Base-by-base conservation (phyloP, 139 green algal genomes). In the Micractinium conductrix region DNA sequence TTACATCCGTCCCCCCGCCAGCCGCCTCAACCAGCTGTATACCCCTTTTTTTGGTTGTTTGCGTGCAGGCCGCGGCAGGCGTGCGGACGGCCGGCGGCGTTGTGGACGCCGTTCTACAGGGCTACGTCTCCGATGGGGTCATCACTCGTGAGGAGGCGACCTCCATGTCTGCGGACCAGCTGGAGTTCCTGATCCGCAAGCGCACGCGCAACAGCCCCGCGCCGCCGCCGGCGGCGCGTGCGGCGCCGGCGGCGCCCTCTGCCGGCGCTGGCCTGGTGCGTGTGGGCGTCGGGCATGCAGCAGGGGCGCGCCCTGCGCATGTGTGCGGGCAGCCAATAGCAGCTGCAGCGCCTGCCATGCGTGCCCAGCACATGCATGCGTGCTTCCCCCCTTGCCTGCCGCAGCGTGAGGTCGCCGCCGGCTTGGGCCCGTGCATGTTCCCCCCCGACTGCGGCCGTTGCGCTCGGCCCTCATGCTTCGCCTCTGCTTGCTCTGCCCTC, bases 181-280 rank as follows among this genome's bases (percentile, higher is more conserved):
- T 76, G 40, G 40, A 76, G 69, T 76, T 76, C 40, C 69, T 76
- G 40, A 76, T 76, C 69, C 69, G 69, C 69, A 76, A 76, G 69
- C 69, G 69, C 69, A 76, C 69, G 8, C 38, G 69, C 9, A 28
- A 44, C 69, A 48, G 42, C 69, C 38, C 40, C 40, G 4, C 26
- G 40, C 40, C 69, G 4, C 6, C 69, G 38, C 65, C 65, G 10
- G 33, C 65, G 1, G 9, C 28, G 65, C 1, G 33, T 2, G 33
- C 65, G 14, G 33, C 65, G 0, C 35, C 65, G 6, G 35, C 33
- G 1, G 30, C 30, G 30, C 30, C 63, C 63, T 8, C 53, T 62
- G 53, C 53, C 53, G 16, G 10, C 53, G n/a, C n/a, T n/a, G n/a
- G n/a, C n/a, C n/a, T n/a, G n/a, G n/a, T n/a, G n/a, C n/a, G n/a